phyloP scores from a whole-genome alignment of 2,329 filamentous ascomycete species.

The Periconia sp. region DNA sequence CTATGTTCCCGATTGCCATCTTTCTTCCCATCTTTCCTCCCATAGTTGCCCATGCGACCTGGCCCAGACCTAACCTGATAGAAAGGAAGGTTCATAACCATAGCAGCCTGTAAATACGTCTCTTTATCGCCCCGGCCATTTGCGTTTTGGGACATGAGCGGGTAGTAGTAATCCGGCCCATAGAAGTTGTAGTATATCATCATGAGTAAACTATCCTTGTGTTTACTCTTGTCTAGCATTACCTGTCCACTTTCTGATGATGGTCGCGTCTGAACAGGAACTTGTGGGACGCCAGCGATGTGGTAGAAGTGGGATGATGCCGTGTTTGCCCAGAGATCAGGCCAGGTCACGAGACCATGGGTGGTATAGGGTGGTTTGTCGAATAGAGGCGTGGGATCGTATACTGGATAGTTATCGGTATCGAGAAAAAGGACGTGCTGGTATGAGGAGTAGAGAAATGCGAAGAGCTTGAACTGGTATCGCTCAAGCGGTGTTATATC shows the following conservation, averaged over 20 bases:
- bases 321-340: slow-evolving; percentile 59
- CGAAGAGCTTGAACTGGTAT: slow-evolving; percentile 64
- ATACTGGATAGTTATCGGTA: slow-evolving; percentile 61
- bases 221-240: slow-evolving; percentile 56
- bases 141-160: slow-evolving; percentile 53
- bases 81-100: slow-evolving; percentile 48
- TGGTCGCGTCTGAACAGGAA: slow-evolving; percentile 34
- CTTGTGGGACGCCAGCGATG: slow-evolving; percentile 47
- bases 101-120: slow-evolving; percentile 54
- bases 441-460: slow-evolving; percentile 65
- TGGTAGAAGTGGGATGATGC: slow-evolving; percentile 54
- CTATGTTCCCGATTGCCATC: too few species aligned
- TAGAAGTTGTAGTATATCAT: slow-evolving; percentile 63
- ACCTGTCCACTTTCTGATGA: slow-evolving; percentile 59
- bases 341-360: slow-evolving; percentile 64
- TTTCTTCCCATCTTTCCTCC: too few species aligned
- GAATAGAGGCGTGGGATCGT: slow-evolving; percentile 56
- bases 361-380: slow-evolving; percentile 57
- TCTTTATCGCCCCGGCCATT: slow-evolving; percentile 57
- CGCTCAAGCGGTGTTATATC: slow-evolving; percentile 22
- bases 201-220: slow-evolving; percentile 56
- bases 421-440: slow-evolving; percentile 66
- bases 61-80: slow-evolving; percentile 48
- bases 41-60: slow-evolving; percentile 1
- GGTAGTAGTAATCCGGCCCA: slow-evolving; percentile 60